Base-by-base conservation (phyloP, 768 basidiomycete species). In the Russula brevipes region DNA sequence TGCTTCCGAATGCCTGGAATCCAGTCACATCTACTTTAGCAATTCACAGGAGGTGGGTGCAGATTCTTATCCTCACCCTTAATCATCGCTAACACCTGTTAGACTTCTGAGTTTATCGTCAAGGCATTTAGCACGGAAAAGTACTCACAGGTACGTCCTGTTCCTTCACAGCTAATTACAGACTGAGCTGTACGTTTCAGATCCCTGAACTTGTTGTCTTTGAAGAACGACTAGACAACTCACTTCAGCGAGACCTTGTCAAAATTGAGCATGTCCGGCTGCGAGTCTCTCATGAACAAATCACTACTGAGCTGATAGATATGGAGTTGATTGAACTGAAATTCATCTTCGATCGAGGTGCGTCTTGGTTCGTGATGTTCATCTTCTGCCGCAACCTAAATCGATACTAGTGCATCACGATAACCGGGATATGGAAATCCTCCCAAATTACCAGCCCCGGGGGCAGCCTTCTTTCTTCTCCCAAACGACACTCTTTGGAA, bases 221-320 rank as follows among this genome's bases (percentile, higher is more conserved):
- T 62, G 89, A 94, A 71, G 85, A 88, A 54, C 81, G 83, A 44
- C 76, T 96, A 9, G 89, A 93, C 64, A 88, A 87, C 72, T 95
- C 93, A 5, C 79, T 95, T 9, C 89, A 94, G 72, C 82, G 91
- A 31, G 91, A 94, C 66, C 79, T 89, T 16, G 80, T 89, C 66
- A 88, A 90, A 71, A 76, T 94, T 67, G 93, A 96, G 71, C 85
- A 93, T 70, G 81, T 93, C 41, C 83, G 92, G 58, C 92, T 94
- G 87, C 84, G 88, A 19, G 75, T 93, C 12, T 76, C 86, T 1
- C 88, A 91, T 57, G 93, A 94, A 71, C 76, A 79, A 17, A 79
- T 91, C 57, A 82, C 78, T 50, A 79, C 86, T 8, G 88, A 91
- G 64, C 76, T 89, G 54, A 81, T 91, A 64, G 89, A 91, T 65